A percentile compares a stretch with the other conserved stretches of the same genome.
Evolutionary conservation across 202 grass and related monocot species (phyloP).

Genomic region (Musa balbisiana): DNA sequence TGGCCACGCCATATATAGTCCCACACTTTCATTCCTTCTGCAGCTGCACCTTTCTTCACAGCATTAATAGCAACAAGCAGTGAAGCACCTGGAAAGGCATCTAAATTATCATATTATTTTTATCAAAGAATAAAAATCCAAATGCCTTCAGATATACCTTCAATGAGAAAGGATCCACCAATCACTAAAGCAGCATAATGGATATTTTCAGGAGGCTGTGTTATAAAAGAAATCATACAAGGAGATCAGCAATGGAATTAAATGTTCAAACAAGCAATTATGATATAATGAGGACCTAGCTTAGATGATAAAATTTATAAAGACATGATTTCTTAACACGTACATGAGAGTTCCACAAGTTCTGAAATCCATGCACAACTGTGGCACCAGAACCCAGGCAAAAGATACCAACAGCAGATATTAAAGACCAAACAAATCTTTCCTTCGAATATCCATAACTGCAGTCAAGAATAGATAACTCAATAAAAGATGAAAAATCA

Average conservation of each 20-base stretch:
- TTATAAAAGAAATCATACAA: slow-evolving; percentile 19
- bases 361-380: slow-evolving; percentile 96
- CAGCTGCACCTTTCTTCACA: slow-evolving; percentile 86
- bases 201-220: slow-evolving; percentile 88
- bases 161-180: slow-evolving; percentile 88
- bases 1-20: slow-evolving; percentile 98
- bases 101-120: slow-evolving; percentile 2
- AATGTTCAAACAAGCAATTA: slow-evolving; percentile 10
- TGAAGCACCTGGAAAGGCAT: slow-evolving; percentile 65
- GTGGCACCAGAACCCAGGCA: slow-evolving; percentile 97
- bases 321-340: slow-evolving; percentile 7
- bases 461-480: slow-evolving; percentile 30
- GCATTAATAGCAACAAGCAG: slow-evolving; percentile 95
- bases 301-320: slow-evolving; percentile 16
- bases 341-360: slow-evolving; percentile 92
- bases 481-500: slow-evolving; percentile 24
- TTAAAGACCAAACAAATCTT: slow-evolving; percentile 99
- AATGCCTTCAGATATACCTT: slow-evolving; percentile 45
- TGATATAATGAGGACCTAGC: no score
- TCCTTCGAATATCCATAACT: slow-evolving; percentile 99
- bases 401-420: slow-evolving; percentile 99
- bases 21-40: slow-evolving; percentile 82
- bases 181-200: slow-evolving; percentile 97
- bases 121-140: not conserved
- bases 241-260: slow-evolving; percentile 7